Evolutionary conservation across 2,329 filamentous ascomycete genomes (phyloP).

Genomic region (Acephala macrosclerotiorum): DNA sequence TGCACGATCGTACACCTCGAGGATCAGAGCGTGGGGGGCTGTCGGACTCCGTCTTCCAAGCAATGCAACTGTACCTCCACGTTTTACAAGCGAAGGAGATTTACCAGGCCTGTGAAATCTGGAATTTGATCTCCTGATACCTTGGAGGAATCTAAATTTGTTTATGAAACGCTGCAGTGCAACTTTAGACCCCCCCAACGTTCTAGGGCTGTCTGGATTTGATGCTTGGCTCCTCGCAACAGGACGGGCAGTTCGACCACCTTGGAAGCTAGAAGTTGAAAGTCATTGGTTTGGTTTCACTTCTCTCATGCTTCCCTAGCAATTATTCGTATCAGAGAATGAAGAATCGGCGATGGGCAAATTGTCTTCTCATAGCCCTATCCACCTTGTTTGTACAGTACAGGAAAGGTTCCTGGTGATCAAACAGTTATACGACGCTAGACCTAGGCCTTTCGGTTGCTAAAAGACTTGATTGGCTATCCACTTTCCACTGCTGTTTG

Average conservation of each 20-base stretch:
- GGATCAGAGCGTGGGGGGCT: slow-evolving; percentile 4
- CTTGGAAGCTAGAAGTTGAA: not conserved
- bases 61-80: not conserved
- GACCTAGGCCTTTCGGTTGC: not conserved
- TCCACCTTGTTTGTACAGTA: not conserved
- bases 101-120: not conserved
- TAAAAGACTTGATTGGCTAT: not conserved
- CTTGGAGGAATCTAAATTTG: not conserved
- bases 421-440: not conserved
- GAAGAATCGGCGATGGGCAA: not conserved
- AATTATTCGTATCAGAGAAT: not conserved
- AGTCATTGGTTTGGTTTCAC: not conserved
- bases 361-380: not conserved
- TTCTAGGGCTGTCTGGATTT: too few species aligned
- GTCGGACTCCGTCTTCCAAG: not conserved
- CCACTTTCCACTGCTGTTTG: not conserved
- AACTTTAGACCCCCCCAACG: not conserved
- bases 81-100: not conserved
- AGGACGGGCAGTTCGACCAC: not conserved
- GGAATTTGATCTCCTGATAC: not conserved
- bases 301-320: not conserved
- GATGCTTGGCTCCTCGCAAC: too few species aligned
- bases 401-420: too few species aligned
- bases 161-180: not conserved
- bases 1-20: not conserved